A percentile compares a stretch with the other conserved stretches of the same genome.
These are phyloP conservation scores for Hypericum androsaemum DNA, from an alignment of 345 rosid genomes.

Conservation along the genomic window DNA sequence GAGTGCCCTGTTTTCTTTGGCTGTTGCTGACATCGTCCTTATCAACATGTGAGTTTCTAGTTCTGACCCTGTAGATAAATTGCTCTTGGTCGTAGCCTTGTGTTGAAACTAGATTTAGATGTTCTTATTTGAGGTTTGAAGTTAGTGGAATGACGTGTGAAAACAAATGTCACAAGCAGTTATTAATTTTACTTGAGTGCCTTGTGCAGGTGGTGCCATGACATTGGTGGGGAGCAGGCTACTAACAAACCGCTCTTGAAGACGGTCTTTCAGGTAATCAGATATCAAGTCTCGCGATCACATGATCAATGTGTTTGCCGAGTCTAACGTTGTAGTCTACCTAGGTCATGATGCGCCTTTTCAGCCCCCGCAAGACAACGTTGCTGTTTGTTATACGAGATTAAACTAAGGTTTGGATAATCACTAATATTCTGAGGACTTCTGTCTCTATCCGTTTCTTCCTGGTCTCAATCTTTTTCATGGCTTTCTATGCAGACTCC, in stretches of 20 bases:
- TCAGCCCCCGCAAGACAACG: constrained; percentile 27
- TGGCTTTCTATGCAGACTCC: constrained; percentile 17
- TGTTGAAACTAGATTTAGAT: no score
- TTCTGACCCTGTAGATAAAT: no score
- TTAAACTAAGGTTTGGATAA: constrained; percentile 22
- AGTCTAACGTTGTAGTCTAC: not conserved
- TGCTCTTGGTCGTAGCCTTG: no score
- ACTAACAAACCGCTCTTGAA: constrained; percentile 29
- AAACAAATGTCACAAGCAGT: no score
- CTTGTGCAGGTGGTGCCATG: constrained; percentile 65
- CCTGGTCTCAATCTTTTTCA: not conserved
- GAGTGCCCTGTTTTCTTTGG: no score
- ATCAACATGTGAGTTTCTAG: no score
- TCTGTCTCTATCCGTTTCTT: not conserved
- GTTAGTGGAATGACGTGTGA: no score
- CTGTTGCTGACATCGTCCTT: no score
- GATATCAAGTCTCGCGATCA: not conserved
- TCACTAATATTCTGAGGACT: no score
- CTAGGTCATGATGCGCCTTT: constrained; percentile 29
- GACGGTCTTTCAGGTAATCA: constrained; percentile 23
- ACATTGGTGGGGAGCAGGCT: constrained; percentile 30
- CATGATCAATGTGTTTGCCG: not conserved
- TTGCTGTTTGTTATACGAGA: constrained; percentile 28
- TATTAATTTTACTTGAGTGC: constrained; percentile 1
- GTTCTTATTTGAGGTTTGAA: no score